Conservation (phyloP, 176 grass and related monocot genomes). For the Zea mays region Zm-B73-REFERENCE-NAM-5.0 NC_050103.1:5062501-5063000, state of each 20-base stretch:
- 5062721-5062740: conserved; percentile 65
- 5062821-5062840: conserved; percentile 43
- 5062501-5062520: conserved; percentile 69
- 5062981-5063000: conserved; percentile 1
- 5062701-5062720: conserved; percentile 55
- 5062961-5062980: conserved; percentile 13
- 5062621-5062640: conserved; percentile 71
- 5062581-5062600: conserved; percentile 51
- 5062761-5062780: conserved; percentile 53
- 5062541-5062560: conserved; percentile 56
- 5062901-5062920: neutral
- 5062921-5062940: conserved; percentile 28
- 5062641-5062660: conserved; percentile 64
- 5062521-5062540: conserved; percentile 60
- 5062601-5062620: conserved; percentile 51
- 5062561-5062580: conserved; percentile 80
- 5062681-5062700: conserved; percentile 43
- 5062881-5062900: conserved; percentile 37
- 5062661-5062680: conserved; percentile 56
- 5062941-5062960: conserved; percentile 33
- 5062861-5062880: conserved; percentile 48
- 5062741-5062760: conserved; percentile 55
- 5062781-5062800: conserved; percentile 40
- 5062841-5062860: conserved; percentile 38
- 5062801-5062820: conserved; percentile 53